phyloP scores from a whole-genome alignment of 2,329 filamentous ascomycete species.

The Drechslera avenae region DNA sequence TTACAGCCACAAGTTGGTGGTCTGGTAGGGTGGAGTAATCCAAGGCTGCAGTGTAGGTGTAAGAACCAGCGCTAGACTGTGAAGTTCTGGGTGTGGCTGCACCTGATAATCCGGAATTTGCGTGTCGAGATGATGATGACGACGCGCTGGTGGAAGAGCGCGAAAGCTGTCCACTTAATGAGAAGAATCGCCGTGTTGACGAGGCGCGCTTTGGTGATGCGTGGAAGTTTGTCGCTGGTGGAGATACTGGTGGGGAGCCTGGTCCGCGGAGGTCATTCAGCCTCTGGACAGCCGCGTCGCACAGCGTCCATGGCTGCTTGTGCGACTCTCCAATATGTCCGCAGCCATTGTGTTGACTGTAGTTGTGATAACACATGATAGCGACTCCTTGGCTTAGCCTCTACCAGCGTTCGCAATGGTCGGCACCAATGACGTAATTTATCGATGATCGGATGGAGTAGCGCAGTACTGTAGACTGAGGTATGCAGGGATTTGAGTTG shows the following conservation, averaged over 20 bases:
- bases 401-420: background rate
- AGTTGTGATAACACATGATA: slow-evolving; percentile 42
- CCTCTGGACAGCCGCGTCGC: slow-evolving; percentile 27
- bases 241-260: slow-evolving; percentile 33
- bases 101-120: slow-evolving; percentile 21
- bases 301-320: slow-evolving; percentile 36
- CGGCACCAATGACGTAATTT: slow-evolving; percentile 15
- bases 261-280: slow-evolving; percentile 35
- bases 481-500: slow-evolving; percentile 9
- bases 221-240: slow-evolving; percentile 13
- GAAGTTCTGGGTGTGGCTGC: slow-evolving; percentile 19
- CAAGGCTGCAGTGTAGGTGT: slow-evolving; percentile 12
- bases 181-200: slow-evolving; percentile 34
- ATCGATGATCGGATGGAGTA: slow-evolving; percentile 2
- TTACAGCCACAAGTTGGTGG: slow-evolving; percentile 30
- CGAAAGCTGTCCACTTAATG: slow-evolving; percentile 30
- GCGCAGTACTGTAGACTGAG: slow-evolving; percentile 2
- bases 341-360: slow-evolving; percentile 42
- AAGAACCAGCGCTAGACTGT: slow-evolving; percentile 16
- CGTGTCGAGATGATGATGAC: slow-evolving; percentile 23
- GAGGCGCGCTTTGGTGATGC: slow-evolving; percentile 27
- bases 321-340: slow-evolving; percentile 40
- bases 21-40: slow-evolving; percentile 33
- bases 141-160: slow-evolving; percentile 28
- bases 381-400: background rate